Conservation (phyloP, 2,329 filamentous ascomycete species). For the Diaporthe sp. region DNA sequence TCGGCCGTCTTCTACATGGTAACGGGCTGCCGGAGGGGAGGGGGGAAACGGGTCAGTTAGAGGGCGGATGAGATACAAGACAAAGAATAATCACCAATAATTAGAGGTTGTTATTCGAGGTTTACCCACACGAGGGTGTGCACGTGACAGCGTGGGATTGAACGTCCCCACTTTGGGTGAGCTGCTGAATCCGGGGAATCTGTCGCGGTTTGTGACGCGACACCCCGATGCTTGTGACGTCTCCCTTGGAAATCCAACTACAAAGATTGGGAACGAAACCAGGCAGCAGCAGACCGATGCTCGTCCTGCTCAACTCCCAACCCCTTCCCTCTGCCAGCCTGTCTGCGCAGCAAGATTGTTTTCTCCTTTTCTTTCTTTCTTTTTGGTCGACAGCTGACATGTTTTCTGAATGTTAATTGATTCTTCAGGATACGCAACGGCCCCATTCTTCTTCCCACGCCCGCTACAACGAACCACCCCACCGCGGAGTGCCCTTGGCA, state of each 20-base stretch:
- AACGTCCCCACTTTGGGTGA: not conserved
- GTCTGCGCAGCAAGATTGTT: not conserved
- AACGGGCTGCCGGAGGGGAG: too few relatives aligned
- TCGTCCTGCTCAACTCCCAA: too few relatives aligned
- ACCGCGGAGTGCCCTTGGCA: not conserved
- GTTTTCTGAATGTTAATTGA: not conserved
- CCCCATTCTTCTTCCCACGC: not conserved
- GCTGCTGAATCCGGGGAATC: not conserved
- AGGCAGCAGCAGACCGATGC: conserved; percentile 5
- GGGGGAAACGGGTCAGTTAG: too few relatives aligned
- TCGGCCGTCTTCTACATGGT: not conserved
- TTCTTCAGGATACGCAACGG: not conserved
- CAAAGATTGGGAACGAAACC: not conserved
- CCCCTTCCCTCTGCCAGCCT: not conserved
- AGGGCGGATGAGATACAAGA: not conserved
- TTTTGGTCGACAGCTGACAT: not conserved
- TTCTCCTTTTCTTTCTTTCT: too few relatives aligned
- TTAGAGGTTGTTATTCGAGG: not conserved
- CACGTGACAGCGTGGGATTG: conserved; percentile 39
- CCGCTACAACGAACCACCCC: not conserved
- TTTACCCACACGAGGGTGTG: not conserved
- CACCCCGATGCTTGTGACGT: not conserved
- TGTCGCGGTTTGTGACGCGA: conserved; percentile 26
- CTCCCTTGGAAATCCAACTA: too few relatives aligned
- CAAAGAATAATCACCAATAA: not conserved